Base-by-base conservation (phyloP, 345 rosid genomes). In the Rhodamnia rubescens region DNA sequence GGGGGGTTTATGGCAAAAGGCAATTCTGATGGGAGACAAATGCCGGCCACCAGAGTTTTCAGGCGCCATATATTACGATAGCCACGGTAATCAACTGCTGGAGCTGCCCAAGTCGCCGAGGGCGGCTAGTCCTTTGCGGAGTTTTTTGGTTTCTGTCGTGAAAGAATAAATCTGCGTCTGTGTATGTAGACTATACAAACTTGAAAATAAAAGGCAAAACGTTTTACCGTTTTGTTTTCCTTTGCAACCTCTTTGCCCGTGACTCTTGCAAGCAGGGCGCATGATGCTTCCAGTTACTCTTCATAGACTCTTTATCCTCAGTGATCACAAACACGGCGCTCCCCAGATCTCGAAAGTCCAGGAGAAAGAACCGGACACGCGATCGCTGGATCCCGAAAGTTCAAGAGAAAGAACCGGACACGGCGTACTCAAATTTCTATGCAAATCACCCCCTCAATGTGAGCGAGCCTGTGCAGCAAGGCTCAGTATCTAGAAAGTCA, bases 21-120 rank as follows among this genome's bases (percentile, higher is more conserved):
- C 89, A 32, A 91, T 91, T 74, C 75, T 89, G 89, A 90, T 91
- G 93, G 93, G 93, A 51, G 90, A 91, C n/a, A 90, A 87, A 81
- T 91, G 93, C 84, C 86, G 86, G 83, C 92, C 90, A 50, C 87
- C 87, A 74, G 91, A 89, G 87, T 91, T 91, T 83, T 87, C 93
- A 1, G 93, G 93, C 26, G 91, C 89, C 11, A 90, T 91, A 24
- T 87, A 89, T 54, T 91, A 91, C 8, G 92, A 91, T 83, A 51
- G 83, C 50, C 8, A 53, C 16, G 93, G 93, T 55, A 89, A 89
- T 84, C 90, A 53, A 59, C 85, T 90, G 36, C 10, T 74, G 7
- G 89, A 91, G 84, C 92, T 88, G 8, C 75, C 84, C 44, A 83
- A 88, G 80, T 90, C 93, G 21, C 93, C 92, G 7, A 88, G 91